A percentile compares a stretch with the other conserved stretches of the same genome.
Evolutionary conservation across 140 eudicot genomes (phyloP).

Genomic region (Cichorium intybus): DNA sequence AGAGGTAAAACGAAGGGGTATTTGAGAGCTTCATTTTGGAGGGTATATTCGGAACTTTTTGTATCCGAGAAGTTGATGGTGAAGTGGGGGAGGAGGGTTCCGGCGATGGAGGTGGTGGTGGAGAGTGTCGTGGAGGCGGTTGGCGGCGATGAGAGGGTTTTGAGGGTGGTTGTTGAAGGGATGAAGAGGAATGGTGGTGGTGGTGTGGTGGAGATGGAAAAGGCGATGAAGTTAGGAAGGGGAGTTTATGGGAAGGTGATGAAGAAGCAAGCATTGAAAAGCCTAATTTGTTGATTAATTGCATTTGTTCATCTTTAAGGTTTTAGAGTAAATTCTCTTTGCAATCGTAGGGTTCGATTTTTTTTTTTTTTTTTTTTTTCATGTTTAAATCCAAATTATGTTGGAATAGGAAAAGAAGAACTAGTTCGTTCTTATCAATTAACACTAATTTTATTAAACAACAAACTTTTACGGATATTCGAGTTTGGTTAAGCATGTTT

Average conservation of each 20-base stretch:
- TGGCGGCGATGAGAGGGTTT: slow-evolving; percentile 78
- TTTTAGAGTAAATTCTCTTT: slow-evolving; percentile 25
- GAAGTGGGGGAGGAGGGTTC: slow-evolving; percentile 80
- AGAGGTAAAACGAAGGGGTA: slow-evolving; percentile 82
- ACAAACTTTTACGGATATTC: too few relatives aligned
- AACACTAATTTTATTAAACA: too few relatives aligned
- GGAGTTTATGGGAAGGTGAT: slow-evolving; percentile 83
- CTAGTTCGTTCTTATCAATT: neutral
- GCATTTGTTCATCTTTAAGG: slow-evolving; percentile 12
- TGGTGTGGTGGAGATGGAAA: slow-evolving; percentile 75
- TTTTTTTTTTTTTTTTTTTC: neutral
- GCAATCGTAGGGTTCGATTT: slow-evolving; percentile 20
- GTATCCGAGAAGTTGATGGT: slow-evolving; percentile 73
- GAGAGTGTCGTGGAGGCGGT: slow-evolving; percentile 82
- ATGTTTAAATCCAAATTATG: slow-evolving; percentile 9
- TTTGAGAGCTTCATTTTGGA: slow-evolving; percentile 89
- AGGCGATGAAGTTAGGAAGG: slow-evolving; percentile 75
- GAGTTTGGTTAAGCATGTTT: too few relatives aligned
- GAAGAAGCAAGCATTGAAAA: slow-evolving; percentile 84
- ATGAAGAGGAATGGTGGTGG: slow-evolving; percentile 54
- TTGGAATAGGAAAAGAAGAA: slow-evolving; percentile 14
- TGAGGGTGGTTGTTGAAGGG: slow-evolving; percentile 61
- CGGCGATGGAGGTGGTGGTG: slow-evolving; percentile 55
- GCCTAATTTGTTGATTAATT: slow-evolving; percentile 45
- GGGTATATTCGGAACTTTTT: slow-evolving; percentile 57